These are phyloP conservation scores for Astrothelium subdiscretum DNA, from an alignment of 495 filamentous ascomycete genomes.

Conservation along the genomic window DNA sequence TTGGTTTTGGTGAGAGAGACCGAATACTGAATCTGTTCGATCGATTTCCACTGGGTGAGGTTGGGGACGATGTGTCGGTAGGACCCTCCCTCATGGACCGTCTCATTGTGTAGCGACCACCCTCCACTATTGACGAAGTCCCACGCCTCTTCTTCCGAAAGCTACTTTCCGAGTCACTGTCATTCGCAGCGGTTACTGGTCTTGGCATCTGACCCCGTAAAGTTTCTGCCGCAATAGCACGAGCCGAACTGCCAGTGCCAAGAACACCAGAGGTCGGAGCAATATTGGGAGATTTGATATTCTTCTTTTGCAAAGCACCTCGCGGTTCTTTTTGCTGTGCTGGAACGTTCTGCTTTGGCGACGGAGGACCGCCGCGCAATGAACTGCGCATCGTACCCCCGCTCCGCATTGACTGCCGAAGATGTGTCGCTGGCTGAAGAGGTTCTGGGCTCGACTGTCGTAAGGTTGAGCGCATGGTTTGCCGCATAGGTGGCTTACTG, in stretches of 20 bases:
- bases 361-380: slow-evolving; percentile 25
- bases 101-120: slow-evolving; percentile 39
- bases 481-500: slow-evolving; percentile 9
- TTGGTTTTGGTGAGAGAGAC: slow-evolving; percentile 28
- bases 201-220: slow-evolving; percentile 2
- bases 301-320: slow-evolving; percentile 28
- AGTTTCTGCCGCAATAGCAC: neutral
- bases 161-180: slow-evolving; percentile 45
- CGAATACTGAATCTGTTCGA: slow-evolving; percentile 33
- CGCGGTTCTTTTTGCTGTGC: slow-evolving; percentile 13
- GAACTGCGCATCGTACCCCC: slow-evolving; percentile 28
- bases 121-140: slow-evolving; percentile 19
- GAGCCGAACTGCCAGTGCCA: neutral
- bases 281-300: slow-evolving; percentile 4
- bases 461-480: slow-evolving; percentile 10
- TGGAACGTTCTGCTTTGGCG: slow-evolving; percentile 10
- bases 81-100: slow-evolving; percentile 40
- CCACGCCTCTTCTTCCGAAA: slow-evolving; percentile 41
- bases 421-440: slow-evolving; percentile 19
- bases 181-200: slow-evolving; percentile 25
- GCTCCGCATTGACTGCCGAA: slow-evolving; percentile 23
- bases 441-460: neutral
- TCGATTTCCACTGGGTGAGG: slow-evolving; percentile 24
- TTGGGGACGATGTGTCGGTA: slow-evolving; percentile 19
- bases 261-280: neutral